phyloP scores from a whole-genome alignment of 768 basidiomycete genomes.

The Tulasnella sp. region DNA sequence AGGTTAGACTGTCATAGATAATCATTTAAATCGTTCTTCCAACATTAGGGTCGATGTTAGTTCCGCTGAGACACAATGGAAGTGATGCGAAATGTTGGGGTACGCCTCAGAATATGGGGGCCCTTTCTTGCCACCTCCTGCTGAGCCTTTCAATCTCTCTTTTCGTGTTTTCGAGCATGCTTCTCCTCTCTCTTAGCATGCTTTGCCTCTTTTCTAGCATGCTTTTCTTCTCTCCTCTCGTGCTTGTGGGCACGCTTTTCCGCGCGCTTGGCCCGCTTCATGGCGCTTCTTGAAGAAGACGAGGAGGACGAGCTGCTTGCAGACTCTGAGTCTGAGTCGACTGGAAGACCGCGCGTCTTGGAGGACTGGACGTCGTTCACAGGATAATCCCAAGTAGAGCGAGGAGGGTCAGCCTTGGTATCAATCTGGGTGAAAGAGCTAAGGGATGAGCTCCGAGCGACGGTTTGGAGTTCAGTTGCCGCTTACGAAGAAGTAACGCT shows the following conservation, averaged over 20 bases:
- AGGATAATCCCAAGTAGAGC: constrained; percentile 69
- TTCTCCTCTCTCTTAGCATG: neutral
- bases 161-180: neutral
- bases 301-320: neutral
- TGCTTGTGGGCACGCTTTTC: neutral
- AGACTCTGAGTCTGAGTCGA: neutral
- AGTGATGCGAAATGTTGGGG: neutral
- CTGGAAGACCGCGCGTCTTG: constrained; percentile 40
- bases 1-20: neutral
- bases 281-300: neutral
- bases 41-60: neutral
- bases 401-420: constrained; percentile 57
- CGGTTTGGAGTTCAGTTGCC: too few relatives aligned
- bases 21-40: neutral
- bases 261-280: neutral
- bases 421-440: constrained; percentile 50
- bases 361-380: constrained; percentile 65
- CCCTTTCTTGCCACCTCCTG: neutral
- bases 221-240: neutral
- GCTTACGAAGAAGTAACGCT: constrained; percentile 48
- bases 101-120: neutral
- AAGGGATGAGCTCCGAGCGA: neutral
- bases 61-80: neutral
- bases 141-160: neutral
- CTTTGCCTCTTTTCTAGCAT: neutral